Base-by-base conservation (phyloP, 176 grass and related monocot species). In the Hordeum vulgare region DNA sequence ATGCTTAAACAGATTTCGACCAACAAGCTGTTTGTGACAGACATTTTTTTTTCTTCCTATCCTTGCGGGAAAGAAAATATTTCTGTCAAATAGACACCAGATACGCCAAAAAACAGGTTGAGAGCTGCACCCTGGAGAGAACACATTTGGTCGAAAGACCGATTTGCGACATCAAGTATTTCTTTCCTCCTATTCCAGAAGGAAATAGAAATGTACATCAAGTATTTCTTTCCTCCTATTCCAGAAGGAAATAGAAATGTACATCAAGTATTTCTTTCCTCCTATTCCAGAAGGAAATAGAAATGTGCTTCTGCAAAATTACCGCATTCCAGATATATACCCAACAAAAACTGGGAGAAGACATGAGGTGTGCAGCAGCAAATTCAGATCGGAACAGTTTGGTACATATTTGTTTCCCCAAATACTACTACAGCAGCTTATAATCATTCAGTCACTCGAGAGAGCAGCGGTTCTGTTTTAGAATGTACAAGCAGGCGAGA, bases 401-500 rank as follows among this genome's bases (percentile, higher is more conserved):
- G 35, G 20, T 23, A 20, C 21, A 33, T 8, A 26, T 49, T 13
- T 5, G 20, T 80, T 56, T 23, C n/a, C 57, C 28, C 31, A 61
- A 80, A 27, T 82, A 80, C 20, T 61, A 47, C 34, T 89, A 86
- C 44, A 9, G 7, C 20, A 9, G 70, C 12, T 74, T 74, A 49
- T 74, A 86, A 75, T 64, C 23, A 77, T 57, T 79, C 66, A 84
- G 44, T 73, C 59, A 7, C 40, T 47, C 36, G 73, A 47, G 59
- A 47, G 59, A 66, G 15, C 15, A 89, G 40, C 39, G 41, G 76
- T 82, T 86, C 71, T 81, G 26, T 27, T 88, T 85, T 85, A 75
- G 76, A 89, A 93, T 89, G 79, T 93, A 92, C 83, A 83, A 54
- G 11, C 54, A 74, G 86, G 86, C 61, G 75, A 91, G 80, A 84